A percentile compares a stretch with the other conserved stretches of the same genome.
phyloP scores from a whole-genome alignment of 352 stramenopile species.

The Phytopythium cucurbitacearum region DNA sequence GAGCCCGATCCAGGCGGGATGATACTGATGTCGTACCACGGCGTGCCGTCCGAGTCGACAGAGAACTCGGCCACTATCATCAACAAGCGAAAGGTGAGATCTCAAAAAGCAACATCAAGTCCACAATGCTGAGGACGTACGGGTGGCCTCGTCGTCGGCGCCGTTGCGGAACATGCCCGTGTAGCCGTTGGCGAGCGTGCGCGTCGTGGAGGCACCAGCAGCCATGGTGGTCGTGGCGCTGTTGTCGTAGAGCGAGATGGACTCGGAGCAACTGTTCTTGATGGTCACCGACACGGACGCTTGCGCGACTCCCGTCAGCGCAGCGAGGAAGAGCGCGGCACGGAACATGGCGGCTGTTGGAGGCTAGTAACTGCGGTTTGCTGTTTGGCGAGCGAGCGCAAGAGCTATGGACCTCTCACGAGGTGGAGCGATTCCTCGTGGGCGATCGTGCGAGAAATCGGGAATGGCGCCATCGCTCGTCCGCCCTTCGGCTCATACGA shows the following conservation, averaged over 20 bases:
- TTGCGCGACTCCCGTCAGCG: background rate
- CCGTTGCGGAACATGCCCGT: constrained; percentile 60
- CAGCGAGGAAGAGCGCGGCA: background rate
- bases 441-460: constrained; percentile 3
- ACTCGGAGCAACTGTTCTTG: constrained; percentile 25
- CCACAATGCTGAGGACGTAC: constrained; percentile 10
- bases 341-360: background rate
- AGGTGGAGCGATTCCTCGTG: constrained; percentile 1
- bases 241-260: constrained; percentile 60
- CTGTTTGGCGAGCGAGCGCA: background rate
- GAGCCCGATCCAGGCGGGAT: constrained; percentile 36
- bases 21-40: constrained; percentile 61
- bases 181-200: constrained; percentile 32
- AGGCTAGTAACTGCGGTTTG: background rate
- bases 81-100: too few relatives aligned
- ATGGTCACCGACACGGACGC: constrained; percentile 15
- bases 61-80: constrained; percentile 45
- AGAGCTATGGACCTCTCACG: background rate
- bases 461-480: background rate
- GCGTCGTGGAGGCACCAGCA: constrained; percentile 28
- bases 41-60: constrained; percentile 27
- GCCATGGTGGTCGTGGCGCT: constrained; percentile 28
- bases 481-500: too few relatives aligned
- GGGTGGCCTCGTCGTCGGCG: constrained; percentile 27
- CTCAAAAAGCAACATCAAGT: background rate